Conservation (phyloP, 495 filamentous ascomycete species). For the Platismatia glauca region DNA sequence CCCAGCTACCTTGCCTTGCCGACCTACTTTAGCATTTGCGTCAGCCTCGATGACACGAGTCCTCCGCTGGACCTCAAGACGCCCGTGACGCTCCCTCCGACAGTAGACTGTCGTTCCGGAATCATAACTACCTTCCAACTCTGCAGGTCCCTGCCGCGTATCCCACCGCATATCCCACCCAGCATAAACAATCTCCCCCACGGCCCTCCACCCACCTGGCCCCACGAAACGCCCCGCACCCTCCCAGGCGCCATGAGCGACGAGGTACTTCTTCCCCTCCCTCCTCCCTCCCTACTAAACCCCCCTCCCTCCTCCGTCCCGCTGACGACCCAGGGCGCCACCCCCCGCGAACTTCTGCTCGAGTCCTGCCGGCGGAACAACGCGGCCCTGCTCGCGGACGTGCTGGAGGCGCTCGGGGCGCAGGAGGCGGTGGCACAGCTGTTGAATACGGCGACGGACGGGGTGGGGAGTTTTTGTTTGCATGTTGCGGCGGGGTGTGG, state of each 20-base stretch:
- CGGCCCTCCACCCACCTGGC: too few species aligned
- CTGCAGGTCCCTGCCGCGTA: too few species aligned
- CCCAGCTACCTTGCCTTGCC: too few species aligned
- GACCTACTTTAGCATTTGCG: too few species aligned
- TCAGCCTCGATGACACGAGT: too few species aligned
- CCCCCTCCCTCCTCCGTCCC: background rate
- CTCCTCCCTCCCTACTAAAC: background rate
- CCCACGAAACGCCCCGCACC: too few species aligned
- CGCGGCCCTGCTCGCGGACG: conserved; percentile 63
- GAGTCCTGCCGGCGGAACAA: conserved; percentile 93
- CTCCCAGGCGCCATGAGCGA: conserved; percentile 4
- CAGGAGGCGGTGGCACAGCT: conserved; percentile 56
- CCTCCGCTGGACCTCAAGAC: too few species aligned
- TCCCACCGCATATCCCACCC: too few species aligned
- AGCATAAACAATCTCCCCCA: too few species aligned
- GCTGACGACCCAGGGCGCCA: conserved; percentile 58
- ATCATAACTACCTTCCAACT: too few species aligned
- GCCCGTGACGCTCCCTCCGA: too few species aligned
- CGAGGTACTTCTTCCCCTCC: background rate
- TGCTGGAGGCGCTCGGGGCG: conserved; percentile 35
- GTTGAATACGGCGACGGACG: conserved; percentile 75
- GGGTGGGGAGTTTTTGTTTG: conserved; percentile 76
- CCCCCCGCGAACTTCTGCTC: conserved; percentile 73
- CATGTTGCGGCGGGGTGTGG: conserved; percentile 82
- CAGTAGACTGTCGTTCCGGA: too few species aligned